Conservation (phyloP, 768 basidiomycete genomes). For the Boletus huronensis region DNA sequence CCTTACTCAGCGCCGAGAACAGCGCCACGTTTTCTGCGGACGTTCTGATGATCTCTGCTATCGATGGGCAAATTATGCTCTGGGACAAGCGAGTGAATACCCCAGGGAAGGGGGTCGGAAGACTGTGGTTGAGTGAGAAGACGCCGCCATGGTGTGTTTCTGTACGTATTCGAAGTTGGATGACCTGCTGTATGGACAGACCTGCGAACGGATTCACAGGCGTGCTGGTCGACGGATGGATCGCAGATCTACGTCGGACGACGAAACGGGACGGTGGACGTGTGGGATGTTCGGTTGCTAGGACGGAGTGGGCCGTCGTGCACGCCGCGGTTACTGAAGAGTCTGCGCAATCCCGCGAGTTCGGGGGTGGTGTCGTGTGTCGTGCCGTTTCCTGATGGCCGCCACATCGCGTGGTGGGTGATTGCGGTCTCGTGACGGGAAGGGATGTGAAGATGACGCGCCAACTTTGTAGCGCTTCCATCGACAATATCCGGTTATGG, state of each 20-base stretch:
- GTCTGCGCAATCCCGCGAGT: constrained; percentile 79
- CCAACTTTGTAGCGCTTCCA: constrained; percentile 62
- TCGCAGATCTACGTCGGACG: constrained; percentile 87
- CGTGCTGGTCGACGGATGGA: constrained; percentile 91
- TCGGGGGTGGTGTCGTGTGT: constrained; percentile 93
- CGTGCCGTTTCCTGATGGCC: constrained; percentile 86
- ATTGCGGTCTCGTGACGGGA: constrained; percentile 10
- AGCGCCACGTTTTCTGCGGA: constrained; percentile 75
- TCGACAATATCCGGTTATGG: constrained; percentile 93
- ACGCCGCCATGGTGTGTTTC: constrained; percentile 96
- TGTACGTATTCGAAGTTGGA: constrained; percentile 44
- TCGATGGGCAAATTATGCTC: constrained; percentile 89
- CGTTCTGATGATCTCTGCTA: constrained; percentile 80
- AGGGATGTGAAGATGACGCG: constrained; percentile 21
- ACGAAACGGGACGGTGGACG: constrained; percentile 84
- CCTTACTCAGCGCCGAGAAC: constrained; percentile 57
- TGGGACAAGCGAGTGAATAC: constrained; percentile 81
- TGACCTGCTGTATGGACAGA: constrained; percentile 2
- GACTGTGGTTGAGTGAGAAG: constrained; percentile 87
- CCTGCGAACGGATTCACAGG: constrained; percentile 44
- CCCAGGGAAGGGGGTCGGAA: constrained; percentile 68
- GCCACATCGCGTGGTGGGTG: constrained; percentile 83
- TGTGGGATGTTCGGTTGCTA: constrained; percentile 89
- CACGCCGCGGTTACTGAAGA: constrained; percentile 78
- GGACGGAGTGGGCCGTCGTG: constrained; percentile 58